These are phyloP conservation scores for Trichoderma gracile DNA, from an alignment of 2,329 filamentous ascomycete genomes.

Conservation along the genomic window DNA sequence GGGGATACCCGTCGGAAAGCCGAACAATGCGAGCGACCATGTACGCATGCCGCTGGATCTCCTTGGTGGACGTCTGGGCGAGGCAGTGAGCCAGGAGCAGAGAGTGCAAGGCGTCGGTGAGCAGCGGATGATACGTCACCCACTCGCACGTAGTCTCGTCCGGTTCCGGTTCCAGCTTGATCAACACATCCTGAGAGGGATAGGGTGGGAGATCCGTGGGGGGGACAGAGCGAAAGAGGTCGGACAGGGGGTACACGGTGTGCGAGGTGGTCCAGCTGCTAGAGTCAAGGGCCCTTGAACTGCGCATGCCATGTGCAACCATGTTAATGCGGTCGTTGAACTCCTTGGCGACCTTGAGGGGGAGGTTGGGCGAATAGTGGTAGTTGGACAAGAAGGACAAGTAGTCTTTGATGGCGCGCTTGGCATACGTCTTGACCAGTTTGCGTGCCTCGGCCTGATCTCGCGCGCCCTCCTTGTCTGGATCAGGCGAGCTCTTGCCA, in stretches of 20 bases:
- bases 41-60: constrained; percentile 75
- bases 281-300: constrained; percentile 42
- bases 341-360: constrained; percentile 59
- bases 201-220: constrained; percentile 68
- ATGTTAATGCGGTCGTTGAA: constrained; percentile 59
- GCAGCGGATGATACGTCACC: constrained; percentile 74
- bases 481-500: constrained; percentile 11
- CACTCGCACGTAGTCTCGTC: constrained; percentile 36
- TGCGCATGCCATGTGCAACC: constrained; percentile 50
- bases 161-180: constrained; percentile 27
- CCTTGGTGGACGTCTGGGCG: constrained; percentile 74
- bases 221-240: constrained; percentile 70
- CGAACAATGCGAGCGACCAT: constrained; percentile 76
- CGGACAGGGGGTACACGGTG: constrained; percentile 51
- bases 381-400: constrained; percentile 70
- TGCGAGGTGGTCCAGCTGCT: constrained; percentile 36
- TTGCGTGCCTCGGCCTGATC: constrained; percentile 51
- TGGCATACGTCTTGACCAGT: constrained; percentile 71
- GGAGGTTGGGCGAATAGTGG: constrained; percentile 74
- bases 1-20: constrained; percentile 75
- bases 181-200: constrained; percentile 50
- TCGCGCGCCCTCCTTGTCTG: constrained; percentile 24
- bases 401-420: constrained; percentile 74
- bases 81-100: constrained; percentile 78
- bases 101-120: constrained; percentile 76